Conservation (phyloP, 768 basidiomycete genomes). For the Boletales sp. region DNA sequence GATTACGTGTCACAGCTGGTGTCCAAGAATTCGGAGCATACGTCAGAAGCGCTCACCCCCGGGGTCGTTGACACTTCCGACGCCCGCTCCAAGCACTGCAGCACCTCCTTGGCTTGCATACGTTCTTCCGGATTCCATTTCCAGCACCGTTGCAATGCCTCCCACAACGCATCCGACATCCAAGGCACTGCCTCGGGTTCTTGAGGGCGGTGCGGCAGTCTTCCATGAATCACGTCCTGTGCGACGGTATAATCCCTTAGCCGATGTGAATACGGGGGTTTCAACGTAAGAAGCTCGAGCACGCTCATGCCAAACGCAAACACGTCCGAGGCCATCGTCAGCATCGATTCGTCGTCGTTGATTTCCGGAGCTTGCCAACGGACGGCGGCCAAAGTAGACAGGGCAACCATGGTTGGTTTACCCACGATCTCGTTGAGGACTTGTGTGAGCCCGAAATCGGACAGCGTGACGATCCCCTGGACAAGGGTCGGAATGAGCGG, state of each 20-base stretch:
- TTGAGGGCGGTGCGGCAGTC: constrained; percentile 43
- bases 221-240: constrained; percentile 37
- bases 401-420: constrained; percentile 40
- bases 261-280: constrained; percentile 46
- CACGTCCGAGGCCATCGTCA: constrained; percentile 47
- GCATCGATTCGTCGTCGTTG: constrained; percentile 40
- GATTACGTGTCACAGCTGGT: too few relatives aligned
- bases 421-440: constrained; percentile 57
- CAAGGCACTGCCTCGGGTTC: constrained; percentile 31
- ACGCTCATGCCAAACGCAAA: constrained; percentile 62
- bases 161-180: constrained; percentile 49
- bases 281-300: constrained; percentile 54
- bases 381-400: constrained; percentile 44
- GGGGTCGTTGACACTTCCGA: not conserved
- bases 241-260: constrained; percentile 51
- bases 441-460: constrained; percentile 64
- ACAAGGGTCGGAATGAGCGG: not conserved
- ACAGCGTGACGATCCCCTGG: constrained; percentile 53
- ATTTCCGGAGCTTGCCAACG: constrained; percentile 65
- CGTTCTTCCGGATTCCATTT: constrained; percentile 33
- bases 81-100: constrained; percentile 7
- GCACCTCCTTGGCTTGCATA: constrained; percentile 39
- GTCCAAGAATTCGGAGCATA: too few relatives aligned
- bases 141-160: constrained; percentile 47
- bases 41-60: too few relatives aligned